phyloP scores from a whole-genome alignment of 139 green algal species.

The Chlorella sp. region DNA sequence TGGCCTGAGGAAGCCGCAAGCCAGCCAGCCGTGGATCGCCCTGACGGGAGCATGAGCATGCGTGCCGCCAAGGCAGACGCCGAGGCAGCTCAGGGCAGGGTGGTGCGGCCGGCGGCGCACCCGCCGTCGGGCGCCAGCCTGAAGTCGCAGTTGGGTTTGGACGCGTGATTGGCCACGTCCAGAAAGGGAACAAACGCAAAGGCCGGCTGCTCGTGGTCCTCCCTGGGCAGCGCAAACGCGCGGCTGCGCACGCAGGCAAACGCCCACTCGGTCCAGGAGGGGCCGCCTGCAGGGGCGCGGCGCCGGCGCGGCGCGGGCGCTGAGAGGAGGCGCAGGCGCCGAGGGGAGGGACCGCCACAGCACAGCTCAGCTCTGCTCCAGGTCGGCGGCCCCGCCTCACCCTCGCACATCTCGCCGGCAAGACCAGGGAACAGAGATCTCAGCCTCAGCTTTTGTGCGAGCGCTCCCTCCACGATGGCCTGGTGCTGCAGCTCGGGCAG shows the following conservation, averaged over 20 bases:
- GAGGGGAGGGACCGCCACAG: no score
- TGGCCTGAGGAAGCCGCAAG: no score
- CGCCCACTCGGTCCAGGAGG: constrained; percentile 54
- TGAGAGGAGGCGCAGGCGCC: neutral
- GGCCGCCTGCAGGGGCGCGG: constrained; percentile 19
- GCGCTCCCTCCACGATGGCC: constrained; percentile 43
- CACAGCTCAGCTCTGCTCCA: no score
- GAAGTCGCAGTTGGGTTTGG: constrained; percentile 53
- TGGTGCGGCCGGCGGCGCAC: no score
- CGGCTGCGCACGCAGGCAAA: constrained; percentile 63
- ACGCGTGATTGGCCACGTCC: constrained; percentile 63
- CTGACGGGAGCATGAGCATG: no score
- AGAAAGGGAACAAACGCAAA: constrained; percentile 67
- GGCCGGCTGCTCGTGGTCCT: no score
- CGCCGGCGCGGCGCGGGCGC: neutral
- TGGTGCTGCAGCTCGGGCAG: constrained; percentile 61
- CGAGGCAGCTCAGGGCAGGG: no score
- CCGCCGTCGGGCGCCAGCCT: constrained; percentile 8
- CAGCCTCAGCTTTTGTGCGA: constrained; percentile 53
- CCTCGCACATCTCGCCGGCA: constrained; percentile 18
- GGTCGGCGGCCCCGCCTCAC: neutral
- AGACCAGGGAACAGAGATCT: constrained; percentile 48
- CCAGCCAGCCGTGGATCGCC: no score
- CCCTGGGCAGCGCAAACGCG: constrained; percentile 34
- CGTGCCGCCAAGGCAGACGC: no score